Base-by-base conservation (phyloP, 257 asterid genomes). In the Eustoma russellianum region DNA sequence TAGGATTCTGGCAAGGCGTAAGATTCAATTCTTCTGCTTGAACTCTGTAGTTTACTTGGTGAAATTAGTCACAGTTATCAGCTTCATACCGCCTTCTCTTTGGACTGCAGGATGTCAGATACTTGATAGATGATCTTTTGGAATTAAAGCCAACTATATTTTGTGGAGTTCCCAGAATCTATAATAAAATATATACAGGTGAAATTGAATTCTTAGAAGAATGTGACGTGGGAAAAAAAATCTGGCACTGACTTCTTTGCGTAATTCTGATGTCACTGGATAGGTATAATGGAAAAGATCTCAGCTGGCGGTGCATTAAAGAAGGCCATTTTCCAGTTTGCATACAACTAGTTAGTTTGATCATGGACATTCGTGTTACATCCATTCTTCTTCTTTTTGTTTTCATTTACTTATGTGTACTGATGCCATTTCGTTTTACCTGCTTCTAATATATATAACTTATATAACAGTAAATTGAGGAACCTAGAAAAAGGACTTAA, bases 1-100 rank as follows among this genome's bases (percentile, higher is more conserved):
- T 87, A 33, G 96, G 98, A 68, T 91, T 82, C 50, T 91, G 98
- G 98, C 98, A 86, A 67, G 96, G 92, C 75, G 98, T 91, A 74
- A 71, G 93, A 66, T 59, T 17, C 33, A 15, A 7, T 5, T 58
- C 51, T 53, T 12, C 49, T 58, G 13, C n/a, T 38, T 49, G 19
- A 33, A 13, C 48, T 43, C 16, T 30, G 16, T 41, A 1, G 6
- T 33, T 56, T 33, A 11, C 5, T 6, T 55, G 50, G 13, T 14
- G 18, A 35, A 14, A 8, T 14, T 56, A 8, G 5, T 17, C 50
- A 1, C 41, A n/a, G 51, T 33, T 15, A 16, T 11, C 11, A 6
- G 9, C 18, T 15, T 6, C 60, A 17, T 5, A 16, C 17, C 6
- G 9, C 15, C 34, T 52, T 6, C 10, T 28, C 51, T 61, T 48